A percentile compares a stretch with the other conserved stretches of the same genome.
These are phyloP conservation scores for Silene conica DNA, from an alignment of 148 eudicot species.

Conservation along the genomic window DNA sequence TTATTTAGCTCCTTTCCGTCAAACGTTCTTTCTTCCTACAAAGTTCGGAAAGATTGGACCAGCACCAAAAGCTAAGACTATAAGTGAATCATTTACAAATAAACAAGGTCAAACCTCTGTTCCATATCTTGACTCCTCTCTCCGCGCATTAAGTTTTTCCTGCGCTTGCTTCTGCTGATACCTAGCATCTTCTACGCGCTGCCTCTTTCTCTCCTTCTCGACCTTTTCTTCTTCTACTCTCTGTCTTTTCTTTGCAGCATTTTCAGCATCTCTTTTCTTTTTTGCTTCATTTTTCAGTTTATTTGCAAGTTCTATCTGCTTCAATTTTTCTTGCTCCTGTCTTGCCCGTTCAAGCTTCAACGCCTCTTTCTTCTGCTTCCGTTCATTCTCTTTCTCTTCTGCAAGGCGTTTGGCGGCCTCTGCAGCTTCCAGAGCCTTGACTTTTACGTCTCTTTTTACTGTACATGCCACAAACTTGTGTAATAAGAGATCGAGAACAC, in stretches of 20 bases:
- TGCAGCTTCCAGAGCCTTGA: constrained; percentile 88
- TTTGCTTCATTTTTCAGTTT: constrained; percentile 63
- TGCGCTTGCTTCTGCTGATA: constrained; percentile 48
- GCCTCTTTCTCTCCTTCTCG: constrained; percentile 69
- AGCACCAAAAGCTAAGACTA: constrained; percentile 14
- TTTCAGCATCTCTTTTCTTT: constrained; percentile 68
- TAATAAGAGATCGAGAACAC: neutral
- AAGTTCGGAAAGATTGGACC: constrained; percentile 21
- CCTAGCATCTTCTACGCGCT: constrained; percentile 61
- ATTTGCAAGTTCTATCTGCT: constrained; percentile 53
- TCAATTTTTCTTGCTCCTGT: constrained; percentile 63
- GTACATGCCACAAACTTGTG: constrained; percentile 23
- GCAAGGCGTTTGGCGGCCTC: constrained; percentile 77
- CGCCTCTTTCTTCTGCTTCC: constrained; percentile 80
- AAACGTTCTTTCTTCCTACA: constrained; percentile 40
- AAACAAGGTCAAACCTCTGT: constrained; percentile 30
- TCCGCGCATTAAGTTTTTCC: constrained; percentile 44
- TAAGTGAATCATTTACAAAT: constrained; percentile 7
- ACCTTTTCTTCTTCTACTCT: constrained; percentile 85
- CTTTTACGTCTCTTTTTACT: constrained; percentile 84
- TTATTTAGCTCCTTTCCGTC: constrained; percentile 29
- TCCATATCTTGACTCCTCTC: constrained; percentile 35
- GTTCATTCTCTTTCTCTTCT: constrained; percentile 69
- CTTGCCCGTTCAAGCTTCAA: constrained; percentile 68
- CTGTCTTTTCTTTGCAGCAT: constrained; percentile 64